Evolutionary conservation across 495 filamentous ascomycete genomes (phyloP).

Genomic region (Penicillium egyptiacum): DNA sequence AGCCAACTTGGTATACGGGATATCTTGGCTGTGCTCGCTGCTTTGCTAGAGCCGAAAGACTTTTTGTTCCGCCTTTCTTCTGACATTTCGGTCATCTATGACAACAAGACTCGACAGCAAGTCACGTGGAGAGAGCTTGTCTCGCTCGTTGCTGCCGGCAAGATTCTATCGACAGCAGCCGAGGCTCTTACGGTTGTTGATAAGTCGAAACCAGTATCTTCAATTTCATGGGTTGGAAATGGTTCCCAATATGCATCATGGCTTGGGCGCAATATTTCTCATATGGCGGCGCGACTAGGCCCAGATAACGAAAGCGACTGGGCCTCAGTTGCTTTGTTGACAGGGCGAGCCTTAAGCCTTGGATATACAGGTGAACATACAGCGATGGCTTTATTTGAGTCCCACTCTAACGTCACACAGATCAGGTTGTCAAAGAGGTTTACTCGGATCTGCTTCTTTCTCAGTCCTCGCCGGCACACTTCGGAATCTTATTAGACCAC

Average conservation of each 20-base stretch:
- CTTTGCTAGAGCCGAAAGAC: slow-evolving; percentile 55
- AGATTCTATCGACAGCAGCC: slow-evolving; percentile 67
- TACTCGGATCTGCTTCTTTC: slow-evolving; percentile 46
- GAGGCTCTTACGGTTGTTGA: slow-evolving; percentile 66
- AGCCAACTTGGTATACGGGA: slow-evolving; percentile 33
- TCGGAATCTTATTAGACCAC: slow-evolving; percentile 45
- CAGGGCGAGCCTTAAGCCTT: slow-evolving; percentile 65
- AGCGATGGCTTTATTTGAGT: neutral
- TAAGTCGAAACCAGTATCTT: slow-evolving; percentile 26
- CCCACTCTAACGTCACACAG: slow-evolving; percentile 42
- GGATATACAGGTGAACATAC: slow-evolving; percentile 66
- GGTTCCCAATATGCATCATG: slow-evolving; percentile 65
- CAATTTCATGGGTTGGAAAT: slow-evolving; percentile 63
- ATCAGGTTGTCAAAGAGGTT: slow-evolving; percentile 53
- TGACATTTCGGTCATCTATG: slow-evolving; percentile 37
- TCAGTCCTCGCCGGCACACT: slow-evolving; percentile 25
- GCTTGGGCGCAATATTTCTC: slow-evolving; percentile 69
- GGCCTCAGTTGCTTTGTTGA: slow-evolving; percentile 60
- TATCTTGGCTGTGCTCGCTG: slow-evolving; percentile 48
- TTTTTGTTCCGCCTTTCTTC: slow-evolving; percentile 57
- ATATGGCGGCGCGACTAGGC: slow-evolving; percentile 44
- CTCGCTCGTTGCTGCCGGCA: slow-evolving; percentile 67
- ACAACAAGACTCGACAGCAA: slow-evolving; percentile 38
- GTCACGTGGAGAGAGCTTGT: slow-evolving; percentile 67
- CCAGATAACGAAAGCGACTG: slow-evolving; percentile 42